Evolutionary conservation across 345 rosid species (phyloP), one percentile per base, ranked within the genome.

Genomic region (Conringia planisiliqua): DNA sequence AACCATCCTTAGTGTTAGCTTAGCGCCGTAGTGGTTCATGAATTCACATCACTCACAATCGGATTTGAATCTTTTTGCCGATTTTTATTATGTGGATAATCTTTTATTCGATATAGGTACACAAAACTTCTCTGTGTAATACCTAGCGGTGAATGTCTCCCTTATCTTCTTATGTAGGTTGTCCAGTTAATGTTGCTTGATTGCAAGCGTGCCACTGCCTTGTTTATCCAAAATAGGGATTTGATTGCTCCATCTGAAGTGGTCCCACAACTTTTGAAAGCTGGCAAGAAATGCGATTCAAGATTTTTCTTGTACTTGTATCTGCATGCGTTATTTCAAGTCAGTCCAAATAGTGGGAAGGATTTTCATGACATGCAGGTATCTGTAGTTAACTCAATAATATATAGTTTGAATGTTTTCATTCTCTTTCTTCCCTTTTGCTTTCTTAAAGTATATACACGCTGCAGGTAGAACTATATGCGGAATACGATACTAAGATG

Each of bases 341-440:
- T 79, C 62, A 86, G 84, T 76, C 96, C 89, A 46, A 86, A 90
- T 78, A 83, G 82, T 44, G 99, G 98, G 78, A 92, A 73, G 80
- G 98, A 92, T 74, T 92, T 81, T 82, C 99, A 92, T 78, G 97
- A 92, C 82, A 88, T 96, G 93, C 99, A 90, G 98, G 99, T 90
- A 81, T 51, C 80, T n/a, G 57, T 71, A 57, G 47, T 27, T 17
- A 48, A 65, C 46, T 77, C 17, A 32, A 12, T 20, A 52, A 30
- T 29, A 43, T 20, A 40, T 32, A 8, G 7, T 55, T 50, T 58
- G 12, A 14, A 24, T 38, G 11, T 33, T 59, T 56, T 8, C 29
- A 20, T 48, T 66, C 50, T 59, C 52, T 66, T 59, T 58, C 44
- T 47, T 68, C 32, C 72, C 42, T 66, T 63, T 39, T 71, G 32